Percentiles rank a stretch among this genome's conserved stretches.
Conservation (phyloP, 345 rosid species). For the Hibiscus syriacus region DNA sequence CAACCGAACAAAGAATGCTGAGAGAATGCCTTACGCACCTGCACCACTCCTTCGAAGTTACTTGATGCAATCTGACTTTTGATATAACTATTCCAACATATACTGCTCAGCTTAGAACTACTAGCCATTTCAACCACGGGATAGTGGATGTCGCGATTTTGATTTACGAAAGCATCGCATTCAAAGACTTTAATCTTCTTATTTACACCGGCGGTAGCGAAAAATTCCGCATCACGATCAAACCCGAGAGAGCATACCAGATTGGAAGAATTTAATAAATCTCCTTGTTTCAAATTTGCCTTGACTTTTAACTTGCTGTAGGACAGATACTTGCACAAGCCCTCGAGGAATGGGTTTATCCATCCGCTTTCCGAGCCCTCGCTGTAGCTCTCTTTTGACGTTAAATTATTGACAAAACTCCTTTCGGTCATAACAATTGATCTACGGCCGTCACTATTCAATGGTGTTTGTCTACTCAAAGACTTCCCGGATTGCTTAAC, state of each 20-base stretch:
- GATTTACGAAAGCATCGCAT: slow-evolving; percentile 54
- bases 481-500: slow-evolving; percentile 45
- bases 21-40: slow-evolving; percentile 36
- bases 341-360: slow-evolving; percentile 95
- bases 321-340: slow-evolving; percentile 82
- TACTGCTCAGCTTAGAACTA: slow-evolving; percentile 74
- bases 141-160: slow-evolving; percentile 72
- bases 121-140: slow-evolving; percentile 89
- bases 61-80: slow-evolving; percentile 96
- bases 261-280: slow-evolving; percentile 78
- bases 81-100: slow-evolving; percentile 90
- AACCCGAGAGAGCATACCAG: slow-evolving; percentile 82
- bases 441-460: slow-evolving; percentile 70
- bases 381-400: slow-evolving; percentile 34
- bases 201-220: slow-evolving; percentile 92
- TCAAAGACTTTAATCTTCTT: slow-evolving; percentile 94
- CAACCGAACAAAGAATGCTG: neutral
- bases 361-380: slow-evolving; percentile 57
- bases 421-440: slow-evolving; percentile 66
- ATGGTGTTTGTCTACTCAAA: slow-evolving; percentile 38
- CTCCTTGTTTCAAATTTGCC: slow-evolving; percentile 91
- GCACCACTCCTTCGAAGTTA: slow-evolving; percentile 94
- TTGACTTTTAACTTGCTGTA: slow-evolving; percentile 76
- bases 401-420: slow-evolving; percentile 59
- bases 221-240: slow-evolving; percentile 87